Evolutionary conservation across 129 eudicot genomes (phyloP).

Genomic region (Escallonia rubra): DNA sequence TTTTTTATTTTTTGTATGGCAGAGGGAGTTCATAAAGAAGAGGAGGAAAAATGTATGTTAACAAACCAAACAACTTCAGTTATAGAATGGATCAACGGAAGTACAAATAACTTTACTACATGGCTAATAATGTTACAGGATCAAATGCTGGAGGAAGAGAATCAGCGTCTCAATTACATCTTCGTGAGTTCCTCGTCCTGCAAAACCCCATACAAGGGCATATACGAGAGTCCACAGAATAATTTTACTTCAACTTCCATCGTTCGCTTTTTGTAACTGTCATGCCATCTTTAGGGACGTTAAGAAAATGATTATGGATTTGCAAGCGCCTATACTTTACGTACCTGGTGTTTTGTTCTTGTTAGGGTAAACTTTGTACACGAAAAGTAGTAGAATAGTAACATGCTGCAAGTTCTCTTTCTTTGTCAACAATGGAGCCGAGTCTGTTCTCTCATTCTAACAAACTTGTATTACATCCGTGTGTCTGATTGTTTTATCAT

Average conservation of each 20-base stretch:
- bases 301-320: too few species aligned
- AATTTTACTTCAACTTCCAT: too few species aligned
- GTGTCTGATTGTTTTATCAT: not conserved
- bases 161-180: constrained; percentile 55
- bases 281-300: too few species aligned
- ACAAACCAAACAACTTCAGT: not conserved
- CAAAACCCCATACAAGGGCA: too few species aligned
- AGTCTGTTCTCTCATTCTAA: not conserved
- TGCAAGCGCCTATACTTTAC: too few species aligned
- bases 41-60: constrained; percentile 63
- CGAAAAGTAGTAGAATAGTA: too few species aligned
- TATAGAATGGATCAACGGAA: not conserved
- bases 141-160: constrained; percentile 68
- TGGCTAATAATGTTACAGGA: constrained; percentile 25
- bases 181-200: constrained; percentile 35
- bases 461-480: not conserved
- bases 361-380: too few species aligned
- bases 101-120: not conserved
- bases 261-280: too few species aligned
- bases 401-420: too few species aligned
- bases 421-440: too few species aligned
- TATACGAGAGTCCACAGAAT: too few species aligned
- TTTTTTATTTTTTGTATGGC: constrained; percentile 9
- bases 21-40: constrained; percentile 64
- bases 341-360: too few species aligned